A percentile compares a stretch with the other conserved stretches of the same genome.
phyloP scores from a whole-genome alignment of 257 asterid genomes.

The Scutellaria galericulata region DNA sequence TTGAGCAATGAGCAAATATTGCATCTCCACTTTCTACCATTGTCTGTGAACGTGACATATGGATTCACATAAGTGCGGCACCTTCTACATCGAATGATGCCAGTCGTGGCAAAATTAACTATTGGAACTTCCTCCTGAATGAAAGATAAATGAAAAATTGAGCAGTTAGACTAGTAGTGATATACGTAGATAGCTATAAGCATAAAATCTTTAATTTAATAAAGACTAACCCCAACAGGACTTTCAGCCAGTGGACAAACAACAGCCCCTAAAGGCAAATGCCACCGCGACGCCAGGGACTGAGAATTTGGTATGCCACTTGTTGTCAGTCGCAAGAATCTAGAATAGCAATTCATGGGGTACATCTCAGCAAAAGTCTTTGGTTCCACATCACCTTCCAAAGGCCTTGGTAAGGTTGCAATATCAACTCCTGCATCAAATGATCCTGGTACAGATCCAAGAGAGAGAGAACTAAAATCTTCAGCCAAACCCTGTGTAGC shows the following conservation, averaged over 20 bases:
- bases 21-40: slow-evolving; percentile 91
- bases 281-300: slow-evolving; percentile 85
- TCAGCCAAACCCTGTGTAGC: slow-evolving; percentile 63
- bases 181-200: not conserved
- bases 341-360: slow-evolving; percentile 79
- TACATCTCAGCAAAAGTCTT: slow-evolving; percentile 60
- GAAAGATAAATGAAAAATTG: slow-evolving; percentile 34
- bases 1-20: slow-evolving; percentile 77
- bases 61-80: slow-evolving; percentile 91
- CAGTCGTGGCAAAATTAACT: slow-evolving; percentile 69
- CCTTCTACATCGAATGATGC: slow-evolving; percentile 80
- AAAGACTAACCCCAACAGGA: slow-evolving; percentile 75
- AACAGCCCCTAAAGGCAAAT: slow-evolving; percentile 88
- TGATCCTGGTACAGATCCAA: slow-evolving; percentile 88
- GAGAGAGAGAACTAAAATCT: slow-evolving; percentile 79
- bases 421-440: slow-evolving; percentile 76
- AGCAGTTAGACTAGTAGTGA: slow-evolving; percentile 11
- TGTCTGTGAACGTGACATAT: slow-evolving; percentile 68
- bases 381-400: slow-evolving; percentile 81
- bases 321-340: slow-evolving; percentile 71
- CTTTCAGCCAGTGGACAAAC: slow-evolving; percentile 91
- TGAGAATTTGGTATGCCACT: slow-evolving; percentile 78
- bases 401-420: slow-evolving; percentile 84
- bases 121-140: slow-evolving; percentile 85
- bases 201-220: slow-evolving; percentile 10